Percentiles rank a stretch among this genome's conserved stretches.
Conservation (phyloP, 2,329 filamentous ascomycete genomes). For the Fusarium sp. region DNA sequence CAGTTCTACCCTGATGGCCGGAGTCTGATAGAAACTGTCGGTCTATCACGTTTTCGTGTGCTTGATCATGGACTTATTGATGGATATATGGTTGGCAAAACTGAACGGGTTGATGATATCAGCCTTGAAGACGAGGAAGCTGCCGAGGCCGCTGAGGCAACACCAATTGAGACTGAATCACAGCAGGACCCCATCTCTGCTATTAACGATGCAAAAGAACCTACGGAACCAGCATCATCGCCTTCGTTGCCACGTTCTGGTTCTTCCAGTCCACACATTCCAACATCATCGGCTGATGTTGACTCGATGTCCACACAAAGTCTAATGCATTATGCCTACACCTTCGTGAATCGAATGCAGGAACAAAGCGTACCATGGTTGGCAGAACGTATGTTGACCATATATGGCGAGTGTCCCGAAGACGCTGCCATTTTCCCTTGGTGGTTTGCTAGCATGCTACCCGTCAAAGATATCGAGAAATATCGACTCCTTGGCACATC, state of each 20-base stretch:
- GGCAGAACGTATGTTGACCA: slow-evolving; percentile 75
- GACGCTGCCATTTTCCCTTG: slow-evolving; percentile 86
- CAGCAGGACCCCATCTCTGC: background rate
- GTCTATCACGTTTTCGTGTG: slow-evolving; percentile 82
- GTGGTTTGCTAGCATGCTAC: slow-evolving; percentile 89
- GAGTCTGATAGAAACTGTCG: slow-evolving; percentile 83
- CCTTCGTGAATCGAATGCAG: slow-evolving; percentile 78
- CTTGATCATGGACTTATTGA: slow-evolving; percentile 74
- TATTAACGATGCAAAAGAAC: slow-evolving; percentile 14
- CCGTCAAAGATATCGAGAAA: slow-evolving; percentile 82
- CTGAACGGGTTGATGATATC: slow-evolving; percentile 86
- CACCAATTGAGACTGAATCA: slow-evolving; percentile 9
- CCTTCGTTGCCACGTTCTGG: slow-evolving; percentile 8
- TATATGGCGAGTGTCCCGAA: slow-evolving; percentile 82
- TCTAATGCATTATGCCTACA: slow-evolving; percentile 73
- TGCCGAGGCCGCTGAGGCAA: slow-evolving; percentile 75
- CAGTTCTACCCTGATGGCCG: slow-evolving; percentile 83
- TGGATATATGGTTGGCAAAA: slow-evolving; percentile 81
- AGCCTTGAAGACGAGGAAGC: slow-evolving; percentile 83
- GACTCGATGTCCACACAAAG: slow-evolving; percentile 74
- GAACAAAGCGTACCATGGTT: slow-evolving; percentile 80
- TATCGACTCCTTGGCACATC: slow-evolving; percentile 79
- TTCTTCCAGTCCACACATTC: slow-evolving; percentile 16
- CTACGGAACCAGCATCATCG: slow-evolving; percentile 4
- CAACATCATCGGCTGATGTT: slow-evolving; percentile 31